Base-by-base conservation (phyloP, 306 rosid species). In the Prunus campanulata region DNA sequence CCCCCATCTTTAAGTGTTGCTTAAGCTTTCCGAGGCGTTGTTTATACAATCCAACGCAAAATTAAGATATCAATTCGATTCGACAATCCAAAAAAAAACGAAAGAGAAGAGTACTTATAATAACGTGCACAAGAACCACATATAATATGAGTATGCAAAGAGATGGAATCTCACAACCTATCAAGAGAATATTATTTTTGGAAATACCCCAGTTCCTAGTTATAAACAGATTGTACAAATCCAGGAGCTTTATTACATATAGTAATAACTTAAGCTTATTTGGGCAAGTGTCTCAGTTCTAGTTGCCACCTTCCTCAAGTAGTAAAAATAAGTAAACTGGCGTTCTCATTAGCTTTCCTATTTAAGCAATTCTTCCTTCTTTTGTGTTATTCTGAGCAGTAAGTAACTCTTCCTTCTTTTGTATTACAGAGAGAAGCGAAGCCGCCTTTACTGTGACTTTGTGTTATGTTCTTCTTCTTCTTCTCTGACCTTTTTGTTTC, bases 311-410 rank as follows among this genome's bases (percentile, higher is more conserved):
- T 46, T 68, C 32, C 72, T 25, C 49, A 6, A 8, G 9, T 2
- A 8, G 44, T 48, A 69, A n/a, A 9, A 55, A 55, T 16, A 7
- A 0, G 49, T 35, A 3, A 19, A 13, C 52, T n/a, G 3, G 65
- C 65, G 39, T 29, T 56, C 65, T 19, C 65, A 62, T 14, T 10
- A 13, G 65, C 16, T 73, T 73, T 73, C 68, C 68, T 73, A 44
- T 59, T 73, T 8, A 24, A 73, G 56, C 4, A 44, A 57, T 56
- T 59, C 3, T 15, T 42, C 56, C 39, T 35, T 32, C 39, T 32
- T 32, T 32, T 5, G 39, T 32, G 7, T 5, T 32, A 32, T 32
- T 32, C 39, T 32, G 39, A 32, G 7, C 39, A 32, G 39, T 32
- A 32, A 32, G 39, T 32, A 5, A 32, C 39, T 32, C 39, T 32